A percentile compares a stretch with the other conserved stretches of the same genome.
Evolutionary conservation across 1,284 basidiomycete species (phyloP).

Genomic region (Cryptococcus sp.): DNA sequence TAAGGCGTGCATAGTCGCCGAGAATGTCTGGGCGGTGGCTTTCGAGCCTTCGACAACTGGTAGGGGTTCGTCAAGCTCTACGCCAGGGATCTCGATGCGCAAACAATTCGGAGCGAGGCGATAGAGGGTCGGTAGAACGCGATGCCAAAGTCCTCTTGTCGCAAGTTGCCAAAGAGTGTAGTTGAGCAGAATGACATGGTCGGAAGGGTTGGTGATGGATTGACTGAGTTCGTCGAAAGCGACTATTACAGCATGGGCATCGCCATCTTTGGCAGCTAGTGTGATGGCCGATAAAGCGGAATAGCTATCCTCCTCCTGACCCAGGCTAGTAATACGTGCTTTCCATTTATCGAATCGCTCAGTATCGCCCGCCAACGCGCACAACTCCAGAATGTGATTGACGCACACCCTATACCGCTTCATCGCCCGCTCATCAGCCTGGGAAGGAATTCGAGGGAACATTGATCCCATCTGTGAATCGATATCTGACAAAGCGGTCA

Average conservation of each 20-base stretch:
- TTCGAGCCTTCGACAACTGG: constrained; percentile 18
- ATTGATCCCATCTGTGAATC: constrained; percentile 15
- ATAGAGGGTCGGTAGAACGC: constrained; percentile 52
- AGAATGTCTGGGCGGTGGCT: constrained; percentile 65
- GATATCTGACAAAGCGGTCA: constrained; percentile 10
- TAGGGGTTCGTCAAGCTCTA: neutral
- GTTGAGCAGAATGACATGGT: constrained; percentile 14
- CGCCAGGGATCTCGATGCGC: constrained; percentile 1
- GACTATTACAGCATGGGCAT: neutral
- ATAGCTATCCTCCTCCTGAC: constrained; percentile 19
- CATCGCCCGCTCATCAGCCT: constrained; percentile 5
- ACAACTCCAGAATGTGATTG: constrained; percentile 35
- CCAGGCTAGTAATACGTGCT: constrained; percentile 15
- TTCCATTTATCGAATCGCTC: constrained; percentile 23
- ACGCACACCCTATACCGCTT: constrained; percentile 17
- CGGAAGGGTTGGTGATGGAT: neutral
- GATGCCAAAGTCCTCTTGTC: constrained; percentile 54
- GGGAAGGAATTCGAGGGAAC: constrained; percentile 8
- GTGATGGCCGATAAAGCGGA: neutral
- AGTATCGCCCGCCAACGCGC: constrained; percentile 18
- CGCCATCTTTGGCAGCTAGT: neutral
- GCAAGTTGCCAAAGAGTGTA: constrained; percentile 66
- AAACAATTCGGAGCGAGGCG: constrained; percentile 3
- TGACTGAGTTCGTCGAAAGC: neutral
- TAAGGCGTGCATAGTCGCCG: constrained; percentile 61